phyloP scores from a whole-genome alignment of 441 rosid species.

The Daphne laureola region DNA sequence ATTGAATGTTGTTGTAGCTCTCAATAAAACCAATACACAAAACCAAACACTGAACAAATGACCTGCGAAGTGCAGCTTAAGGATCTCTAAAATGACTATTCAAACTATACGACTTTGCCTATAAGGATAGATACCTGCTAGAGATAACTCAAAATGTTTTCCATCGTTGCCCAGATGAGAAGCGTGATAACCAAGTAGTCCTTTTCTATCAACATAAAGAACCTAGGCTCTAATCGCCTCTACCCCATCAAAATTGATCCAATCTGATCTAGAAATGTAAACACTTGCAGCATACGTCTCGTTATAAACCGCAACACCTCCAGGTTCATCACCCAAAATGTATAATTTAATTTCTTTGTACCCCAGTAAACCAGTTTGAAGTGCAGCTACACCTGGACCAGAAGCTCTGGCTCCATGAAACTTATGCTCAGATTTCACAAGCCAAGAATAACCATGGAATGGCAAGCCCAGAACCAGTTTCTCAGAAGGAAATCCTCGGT shows the following conservation, averaged over 20 bases:
- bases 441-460: constrained; percentile 48
- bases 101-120: too few relatives aligned
- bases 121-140: constrained; percentile 21
- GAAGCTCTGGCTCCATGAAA: constrained; percentile 25
- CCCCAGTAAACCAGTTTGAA: constrained; percentile 27
- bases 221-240: constrained; percentile 32
- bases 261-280: constrained; percentile 18
- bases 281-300: constrained; percentile 30
- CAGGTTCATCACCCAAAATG: constrained; percentile 29
- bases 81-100: too few relatives aligned
- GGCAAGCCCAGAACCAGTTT: constrained; percentile 42
- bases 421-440: constrained; percentile 16
- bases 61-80: too few relatives aligned
- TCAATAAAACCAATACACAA: too few relatives aligned
- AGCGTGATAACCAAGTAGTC: constrained; percentile 32
- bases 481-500: constrained; percentile 23
- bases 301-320: constrained; percentile 29
- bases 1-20: too few relatives aligned
- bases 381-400: constrained; percentile 22
- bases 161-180: constrained; percentile 30
- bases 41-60: too few relatives aligned
- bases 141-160: constrained; percentile 32
- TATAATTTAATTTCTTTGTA: constrained; percentile 21
- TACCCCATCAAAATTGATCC: constrained; percentile 46
- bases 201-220: constrained; percentile 29